Conservation (phyloP, 371 early-diverging fungal species). For the Mortierella sp. region DNA sequence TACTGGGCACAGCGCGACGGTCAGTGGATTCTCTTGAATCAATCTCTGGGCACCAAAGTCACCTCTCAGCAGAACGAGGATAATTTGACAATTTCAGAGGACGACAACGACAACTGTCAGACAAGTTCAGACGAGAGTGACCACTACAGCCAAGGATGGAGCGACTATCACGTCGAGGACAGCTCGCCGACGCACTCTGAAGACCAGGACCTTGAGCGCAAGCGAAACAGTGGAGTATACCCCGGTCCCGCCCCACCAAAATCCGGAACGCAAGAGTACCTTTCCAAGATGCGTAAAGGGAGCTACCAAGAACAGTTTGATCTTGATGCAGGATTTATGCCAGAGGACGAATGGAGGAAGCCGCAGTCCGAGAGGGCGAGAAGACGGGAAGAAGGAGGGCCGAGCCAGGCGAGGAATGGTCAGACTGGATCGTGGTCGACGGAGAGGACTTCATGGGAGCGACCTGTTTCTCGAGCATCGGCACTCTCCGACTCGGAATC, state of each 20-base stretch:
- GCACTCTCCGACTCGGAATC: background rate
- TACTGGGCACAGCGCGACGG: constrained; percentile 29
- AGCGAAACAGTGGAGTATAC: background rate
- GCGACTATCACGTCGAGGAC: background rate
- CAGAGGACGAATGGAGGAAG: constrained; percentile 25
- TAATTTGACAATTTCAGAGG: background rate
- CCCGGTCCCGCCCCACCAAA: background rate
- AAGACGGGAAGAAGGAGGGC: background rate
- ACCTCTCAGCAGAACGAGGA: background rate
- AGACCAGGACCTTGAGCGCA: background rate
- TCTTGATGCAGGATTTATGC: constrained; percentile 25
- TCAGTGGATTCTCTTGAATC: constrained; percentile 37
- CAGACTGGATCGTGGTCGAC: background rate
- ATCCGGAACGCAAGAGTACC: background rate
- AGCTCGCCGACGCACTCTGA: background rate
- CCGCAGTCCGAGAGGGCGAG: background rate
- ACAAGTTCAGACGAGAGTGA: background rate
- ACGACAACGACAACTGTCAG: background rate
- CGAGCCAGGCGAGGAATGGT: background rate
- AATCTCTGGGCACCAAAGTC: constrained; percentile 22
- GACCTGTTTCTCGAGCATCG: background rate
- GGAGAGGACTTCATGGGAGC: background rate
- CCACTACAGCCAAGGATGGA: background rate
- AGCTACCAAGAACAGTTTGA: constrained; percentile 13
- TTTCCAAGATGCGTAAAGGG: background rate